Percentiles rank a stretch among this genome's conserved stretches.
Conservation (phyloP, 257 asterid genomes). For the Knoxia roxburghii region DNA sequence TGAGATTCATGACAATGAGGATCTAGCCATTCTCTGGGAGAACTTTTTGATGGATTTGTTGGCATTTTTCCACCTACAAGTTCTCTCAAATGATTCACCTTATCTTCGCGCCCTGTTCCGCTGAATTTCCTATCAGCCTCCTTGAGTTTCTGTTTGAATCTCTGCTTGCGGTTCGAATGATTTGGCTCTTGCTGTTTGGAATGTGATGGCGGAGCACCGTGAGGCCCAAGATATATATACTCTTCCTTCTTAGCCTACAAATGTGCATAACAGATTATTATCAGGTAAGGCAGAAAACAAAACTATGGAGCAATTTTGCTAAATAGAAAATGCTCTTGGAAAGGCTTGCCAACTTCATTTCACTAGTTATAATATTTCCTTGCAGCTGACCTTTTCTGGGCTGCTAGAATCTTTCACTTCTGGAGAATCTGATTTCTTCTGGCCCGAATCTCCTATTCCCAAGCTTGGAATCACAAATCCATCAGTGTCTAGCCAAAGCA, state of each 20-base stretch:
- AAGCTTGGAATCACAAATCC: constrained; percentile 89
- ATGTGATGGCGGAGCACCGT: constrained; percentile 87
- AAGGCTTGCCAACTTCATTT: neutral
- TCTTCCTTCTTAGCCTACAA: constrained; percentile 57
- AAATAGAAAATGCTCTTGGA: neutral
- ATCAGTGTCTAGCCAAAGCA: constrained; percentile 52
- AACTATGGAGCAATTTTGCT: neutral
- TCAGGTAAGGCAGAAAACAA: neutral
- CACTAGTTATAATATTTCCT: neutral
- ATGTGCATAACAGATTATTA: too few species aligned
- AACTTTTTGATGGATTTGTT: constrained; percentile 33
- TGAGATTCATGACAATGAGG: constrained; percentile 88
- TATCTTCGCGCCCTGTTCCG: constrained; percentile 71
- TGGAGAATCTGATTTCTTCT: constrained; percentile 24
- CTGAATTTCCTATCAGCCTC: constrained; percentile 62
- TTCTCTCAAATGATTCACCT: constrained; percentile 69
- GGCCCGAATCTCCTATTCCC: constrained; percentile 51
- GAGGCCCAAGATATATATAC: constrained; percentile 83
- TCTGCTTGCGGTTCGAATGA: constrained; percentile 57
- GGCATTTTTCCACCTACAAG: constrained; percentile 77
- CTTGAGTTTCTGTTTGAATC: constrained; percentile 67
- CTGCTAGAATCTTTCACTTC: constrained; percentile 48
- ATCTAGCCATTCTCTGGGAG: constrained; percentile 82
- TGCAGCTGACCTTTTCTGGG: constrained; percentile 40
- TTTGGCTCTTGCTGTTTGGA: constrained; percentile 61